These are phyloP conservation scores for Prunus campanulata DNA, from an alignment of 306 rosid genomes.

Conservation along the genomic window DNA sequence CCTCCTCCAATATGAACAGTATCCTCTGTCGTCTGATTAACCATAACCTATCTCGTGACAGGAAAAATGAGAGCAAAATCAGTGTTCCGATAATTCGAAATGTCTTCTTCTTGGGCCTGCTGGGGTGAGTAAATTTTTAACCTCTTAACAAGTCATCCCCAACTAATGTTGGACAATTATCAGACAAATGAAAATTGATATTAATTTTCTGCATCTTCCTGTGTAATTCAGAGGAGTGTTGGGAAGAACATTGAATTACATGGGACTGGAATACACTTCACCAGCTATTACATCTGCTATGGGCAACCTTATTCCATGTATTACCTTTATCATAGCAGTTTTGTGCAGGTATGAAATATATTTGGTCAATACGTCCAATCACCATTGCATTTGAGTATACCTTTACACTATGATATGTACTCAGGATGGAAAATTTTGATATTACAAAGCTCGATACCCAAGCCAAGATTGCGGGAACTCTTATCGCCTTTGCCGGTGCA, in stretches of 20 bases:
- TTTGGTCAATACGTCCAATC: background rate
- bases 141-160: too few species aligned
- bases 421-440: slow-evolving; percentile 17
- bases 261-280: slow-evolving; percentile 22
- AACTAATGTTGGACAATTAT: background rate
- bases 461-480: slow-evolving; percentile 25
- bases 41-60: background rate
- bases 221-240: slow-evolving; percentile 16
- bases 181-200: background rate
- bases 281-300: slow-evolving; percentile 19
- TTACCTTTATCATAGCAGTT: slow-evolving; percentile 23
- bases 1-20: too few species aligned
- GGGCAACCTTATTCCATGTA: slow-evolving; percentile 17
- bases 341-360: slow-evolving; percentile 15
- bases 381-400: too few species aligned
- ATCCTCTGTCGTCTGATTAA: background rate
- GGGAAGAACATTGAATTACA: slow-evolving; percentile 14
- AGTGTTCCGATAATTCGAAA: slow-evolving; percentile 10
- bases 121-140: slow-evolving; percentile 8
- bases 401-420: background rate
- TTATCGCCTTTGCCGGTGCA: slow-evolving; percentile 18
- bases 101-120: slow-evolving; percentile 21
- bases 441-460: slow-evolving; percentile 1
- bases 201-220: background rate
- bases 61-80: slow-evolving; percentile 22